Conservation (phyloP, 2,329 filamentous ascomycete species). For the Tolypocladium tundrense region DNA sequence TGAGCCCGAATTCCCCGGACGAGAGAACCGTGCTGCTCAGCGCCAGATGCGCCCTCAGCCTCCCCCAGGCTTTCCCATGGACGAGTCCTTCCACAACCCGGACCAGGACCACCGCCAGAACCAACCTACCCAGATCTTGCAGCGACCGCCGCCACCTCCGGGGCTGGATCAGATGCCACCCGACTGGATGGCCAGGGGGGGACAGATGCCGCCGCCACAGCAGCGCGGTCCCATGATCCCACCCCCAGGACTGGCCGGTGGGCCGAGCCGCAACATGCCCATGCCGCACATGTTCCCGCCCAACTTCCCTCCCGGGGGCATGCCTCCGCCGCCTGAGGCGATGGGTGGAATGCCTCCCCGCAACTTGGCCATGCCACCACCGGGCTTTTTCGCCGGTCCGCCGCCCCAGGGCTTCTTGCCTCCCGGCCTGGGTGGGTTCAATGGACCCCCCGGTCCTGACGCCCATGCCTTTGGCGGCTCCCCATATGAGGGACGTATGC, state of each 20-base stretch:
- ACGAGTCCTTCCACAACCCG: slow-evolving; percentile 40
- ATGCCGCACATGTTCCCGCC: slow-evolving; percentile 51
- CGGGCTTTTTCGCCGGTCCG: slow-evolving; percentile 43
- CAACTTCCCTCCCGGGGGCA: slow-evolving; percentile 44
- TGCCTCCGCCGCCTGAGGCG: slow-evolving; percentile 34
- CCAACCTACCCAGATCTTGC: slow-evolving; percentile 54
- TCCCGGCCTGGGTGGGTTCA: slow-evolving; percentile 46
- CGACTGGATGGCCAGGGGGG: slow-evolving; percentile 38
- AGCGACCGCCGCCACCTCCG: slow-evolving; percentile 50
- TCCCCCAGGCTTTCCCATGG: slow-evolving; percentile 40
- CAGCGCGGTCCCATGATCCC: slow-evolving; percentile 44
- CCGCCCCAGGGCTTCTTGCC: slow-evolving; percentile 43
- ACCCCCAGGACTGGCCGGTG: slow-evolving; percentile 43
- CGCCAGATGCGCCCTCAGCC: slow-evolving; percentile 34
- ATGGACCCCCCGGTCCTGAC: slow-evolving; percentile 38
- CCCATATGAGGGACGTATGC: slow-evolving; percentile 46
- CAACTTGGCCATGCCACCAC: slow-evolving; percentile 46
- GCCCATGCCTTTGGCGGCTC: slow-evolving; percentile 33
- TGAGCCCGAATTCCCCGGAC: slow-evolving; percentile 32
- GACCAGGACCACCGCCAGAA: slow-evolving; percentile 37
- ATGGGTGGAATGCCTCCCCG: slow-evolving; percentile 41
- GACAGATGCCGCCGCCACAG: slow-evolving; percentile 32
- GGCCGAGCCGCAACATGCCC: slow-evolving; percentile 29
- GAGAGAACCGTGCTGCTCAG: slow-evolving; percentile 22
- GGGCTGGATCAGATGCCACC: slow-evolving; percentile 52